Conservation (phyloP, 148 eudicot genomes). For the Chenopodium album region DNA sequence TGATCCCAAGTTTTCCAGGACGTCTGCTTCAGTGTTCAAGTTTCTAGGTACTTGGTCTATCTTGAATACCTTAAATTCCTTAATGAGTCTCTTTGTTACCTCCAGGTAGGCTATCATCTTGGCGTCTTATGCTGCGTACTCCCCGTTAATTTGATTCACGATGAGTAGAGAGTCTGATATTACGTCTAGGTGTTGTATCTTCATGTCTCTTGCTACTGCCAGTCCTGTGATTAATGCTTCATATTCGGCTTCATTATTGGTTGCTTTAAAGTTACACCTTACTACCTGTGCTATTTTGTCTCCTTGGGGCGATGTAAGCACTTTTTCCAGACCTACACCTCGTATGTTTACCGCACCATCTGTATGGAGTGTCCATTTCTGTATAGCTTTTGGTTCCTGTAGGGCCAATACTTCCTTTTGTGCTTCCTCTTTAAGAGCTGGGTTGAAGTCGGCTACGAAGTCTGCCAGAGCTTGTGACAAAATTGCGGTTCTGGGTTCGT, state of each 20-base stretch:
- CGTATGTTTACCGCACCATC: background rate
- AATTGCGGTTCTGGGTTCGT: background rate
- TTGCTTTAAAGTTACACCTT: background rate
- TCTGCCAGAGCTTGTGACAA: background rate
- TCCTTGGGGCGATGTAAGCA: background rate
- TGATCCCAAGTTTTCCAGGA: background rate
- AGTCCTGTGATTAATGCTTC: background rate
- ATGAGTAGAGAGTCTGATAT: background rate
- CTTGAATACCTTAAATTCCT: background rate
- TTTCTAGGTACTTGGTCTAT: background rate
- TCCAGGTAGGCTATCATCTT: background rate
- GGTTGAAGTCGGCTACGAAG: too few relatives aligned
- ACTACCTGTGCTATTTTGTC: background rate
- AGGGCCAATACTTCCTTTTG: background rate
- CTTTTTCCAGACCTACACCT: background rate
- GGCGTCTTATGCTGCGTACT: background rate
- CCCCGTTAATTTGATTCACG: background rate
- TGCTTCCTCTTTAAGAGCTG: too few relatives aligned
- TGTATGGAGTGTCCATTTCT: background rate
- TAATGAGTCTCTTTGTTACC: background rate
- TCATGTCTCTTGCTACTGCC: background rate
- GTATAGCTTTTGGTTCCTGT: background rate
- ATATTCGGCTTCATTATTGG: background rate
- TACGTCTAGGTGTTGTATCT: background rate
- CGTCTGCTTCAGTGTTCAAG: background rate